Conservation (phyloP, 352 stramenopile species). For the Globisporangium parvum region DNA sequence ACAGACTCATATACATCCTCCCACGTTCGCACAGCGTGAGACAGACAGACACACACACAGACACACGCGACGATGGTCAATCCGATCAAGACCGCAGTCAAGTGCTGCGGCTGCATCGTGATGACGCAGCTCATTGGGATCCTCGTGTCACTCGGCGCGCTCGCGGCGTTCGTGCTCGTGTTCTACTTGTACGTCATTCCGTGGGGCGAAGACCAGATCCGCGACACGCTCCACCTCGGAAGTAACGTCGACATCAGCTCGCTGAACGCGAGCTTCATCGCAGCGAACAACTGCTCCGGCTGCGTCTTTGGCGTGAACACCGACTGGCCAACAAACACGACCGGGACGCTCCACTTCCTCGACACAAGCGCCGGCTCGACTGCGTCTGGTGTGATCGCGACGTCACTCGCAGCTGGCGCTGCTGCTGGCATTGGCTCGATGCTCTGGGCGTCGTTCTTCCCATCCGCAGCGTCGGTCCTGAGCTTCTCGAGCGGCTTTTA, state of each 20-base stretch:
- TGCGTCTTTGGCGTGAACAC: slow-evolving; percentile 81
- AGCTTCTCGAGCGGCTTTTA: slow-evolving; percentile 74
- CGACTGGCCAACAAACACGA: slow-evolving; percentile 76
- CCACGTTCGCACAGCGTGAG: too few relatives aligned
- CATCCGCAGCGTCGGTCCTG: slow-evolving; percentile 49
- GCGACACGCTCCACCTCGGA: slow-evolving; percentile 37
- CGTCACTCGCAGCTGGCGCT: slow-evolving; percentile 47
- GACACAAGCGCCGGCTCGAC: slow-evolving; percentile 62
- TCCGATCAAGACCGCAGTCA: slow-evolving; percentile 27
- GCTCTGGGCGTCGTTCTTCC: slow-evolving; percentile 65
- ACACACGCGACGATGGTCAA: slow-evolving; percentile 10
- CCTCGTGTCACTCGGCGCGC: slow-evolving; percentile 42
- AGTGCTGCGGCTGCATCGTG: slow-evolving; percentile 75
- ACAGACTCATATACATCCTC: too few relatives aligned
- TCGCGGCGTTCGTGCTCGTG: slow-evolving; percentile 43
- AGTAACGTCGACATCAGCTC: slow-evolving; percentile 40
- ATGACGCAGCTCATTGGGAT: slow-evolving; percentile 64
- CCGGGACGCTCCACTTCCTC: slow-evolving; percentile 58
- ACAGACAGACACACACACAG: slow-evolving; percentile 1
- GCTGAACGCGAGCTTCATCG: slow-evolving; percentile 40
- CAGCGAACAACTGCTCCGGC: slow-evolving; percentile 72
- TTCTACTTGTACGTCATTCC: slow-evolving; percentile 73
- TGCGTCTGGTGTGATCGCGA: slow-evolving; percentile 60
- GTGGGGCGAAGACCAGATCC: slow-evolving; percentile 75
- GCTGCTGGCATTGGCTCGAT: slow-evolving; percentile 52